Evolutionary conservation across 208 protist species (phyloP).

Genomic region (Leptomonas pyrrhocoris): DNA sequence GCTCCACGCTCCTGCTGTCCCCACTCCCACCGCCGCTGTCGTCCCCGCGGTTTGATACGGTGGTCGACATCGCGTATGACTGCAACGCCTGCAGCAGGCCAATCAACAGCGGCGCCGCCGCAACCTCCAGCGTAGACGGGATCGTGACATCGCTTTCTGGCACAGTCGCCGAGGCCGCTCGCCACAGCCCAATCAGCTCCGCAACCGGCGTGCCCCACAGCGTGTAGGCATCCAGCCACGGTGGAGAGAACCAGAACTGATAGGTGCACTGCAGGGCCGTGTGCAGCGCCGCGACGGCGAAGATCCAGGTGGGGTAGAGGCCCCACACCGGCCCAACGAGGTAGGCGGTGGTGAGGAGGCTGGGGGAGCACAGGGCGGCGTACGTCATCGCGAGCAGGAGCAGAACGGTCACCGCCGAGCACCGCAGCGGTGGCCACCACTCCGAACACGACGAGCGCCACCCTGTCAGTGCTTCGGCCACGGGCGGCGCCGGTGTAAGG

Average conservation of each 20-base stretch:
- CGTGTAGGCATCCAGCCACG: conserved; percentile 16
- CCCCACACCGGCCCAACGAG: conserved; percentile 17
- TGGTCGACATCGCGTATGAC: background rate
- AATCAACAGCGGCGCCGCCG: conserved; percentile 27
- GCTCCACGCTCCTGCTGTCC: background rate
- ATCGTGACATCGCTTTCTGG: background rate
- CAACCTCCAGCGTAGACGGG: conserved; percentile 23
- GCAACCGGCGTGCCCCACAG: conserved; percentile 19
- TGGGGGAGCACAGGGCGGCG: conserved; percentile 21
- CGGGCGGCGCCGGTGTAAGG: background rate
- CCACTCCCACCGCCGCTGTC: background rate
- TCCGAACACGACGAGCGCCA: conserved; percentile 1
- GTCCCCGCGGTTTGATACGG: background rate
- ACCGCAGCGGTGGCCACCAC: conserved; percentile 9
- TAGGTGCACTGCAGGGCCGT: conserved; percentile 30
- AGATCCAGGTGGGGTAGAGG: conserved; percentile 19
- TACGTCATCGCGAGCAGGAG: conserved; percentile 18
- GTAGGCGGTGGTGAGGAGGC: conserved; percentile 26
- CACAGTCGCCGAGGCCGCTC: background rate
- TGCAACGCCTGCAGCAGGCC: conserved; percentile 20
- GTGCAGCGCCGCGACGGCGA: conserved; percentile 18
- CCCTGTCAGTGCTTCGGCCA: background rate
- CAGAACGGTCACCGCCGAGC: background rate
- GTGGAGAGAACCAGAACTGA: conserved; percentile 32
- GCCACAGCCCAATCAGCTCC: conserved; percentile 28